Percentiles rank a stretch among this genome's conserved stretches.
Evolutionary conservation across 129 eudicot species (phyloP).

Genomic region (Erigeron canadensis): DNA sequence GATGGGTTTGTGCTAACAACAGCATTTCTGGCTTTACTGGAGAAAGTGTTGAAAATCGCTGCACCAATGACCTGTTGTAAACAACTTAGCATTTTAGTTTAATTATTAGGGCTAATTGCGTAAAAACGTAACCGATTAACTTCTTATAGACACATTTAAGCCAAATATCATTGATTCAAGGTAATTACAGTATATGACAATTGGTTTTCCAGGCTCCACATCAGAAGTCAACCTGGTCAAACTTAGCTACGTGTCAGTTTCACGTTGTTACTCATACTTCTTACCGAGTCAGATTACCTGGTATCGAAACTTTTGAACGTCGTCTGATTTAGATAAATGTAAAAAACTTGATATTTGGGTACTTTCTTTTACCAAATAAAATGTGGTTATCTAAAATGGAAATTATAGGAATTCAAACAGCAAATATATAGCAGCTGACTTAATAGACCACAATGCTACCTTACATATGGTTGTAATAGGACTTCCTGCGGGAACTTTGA

Average conservation of each 20-base stretch:
- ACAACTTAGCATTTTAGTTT: conserved; percentile 9
- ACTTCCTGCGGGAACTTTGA: conserved; percentile 78
- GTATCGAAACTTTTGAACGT: background rate
- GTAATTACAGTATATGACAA: background rate
- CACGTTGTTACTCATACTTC: background rate
- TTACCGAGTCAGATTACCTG: background rate
- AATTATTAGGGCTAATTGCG: background rate
- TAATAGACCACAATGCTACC: conserved; percentile 36
- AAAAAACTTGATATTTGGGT: background rate
- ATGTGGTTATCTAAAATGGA: background rate
- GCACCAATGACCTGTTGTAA: conserved; percentile 61
- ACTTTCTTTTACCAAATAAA: background rate
- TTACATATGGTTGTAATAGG: conserved; percentile 80
- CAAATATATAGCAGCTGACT: background rate
- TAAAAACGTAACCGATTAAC: background rate
- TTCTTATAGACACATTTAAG: background rate
- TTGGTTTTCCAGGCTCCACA: background rate
- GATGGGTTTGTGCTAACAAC: conserved; percentile 36
- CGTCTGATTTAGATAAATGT: background rate
- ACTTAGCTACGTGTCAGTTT: background rate
- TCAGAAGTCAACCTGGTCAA: background rate
- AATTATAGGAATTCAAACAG: background rate
- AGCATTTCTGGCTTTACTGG: conserved; percentile 43
- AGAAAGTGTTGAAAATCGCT: conserved; percentile 44
- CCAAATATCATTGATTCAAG: background rate